Conservation (phyloP, 1,139 yeast species). For the Saccharomyces pastorianus region DNA sequence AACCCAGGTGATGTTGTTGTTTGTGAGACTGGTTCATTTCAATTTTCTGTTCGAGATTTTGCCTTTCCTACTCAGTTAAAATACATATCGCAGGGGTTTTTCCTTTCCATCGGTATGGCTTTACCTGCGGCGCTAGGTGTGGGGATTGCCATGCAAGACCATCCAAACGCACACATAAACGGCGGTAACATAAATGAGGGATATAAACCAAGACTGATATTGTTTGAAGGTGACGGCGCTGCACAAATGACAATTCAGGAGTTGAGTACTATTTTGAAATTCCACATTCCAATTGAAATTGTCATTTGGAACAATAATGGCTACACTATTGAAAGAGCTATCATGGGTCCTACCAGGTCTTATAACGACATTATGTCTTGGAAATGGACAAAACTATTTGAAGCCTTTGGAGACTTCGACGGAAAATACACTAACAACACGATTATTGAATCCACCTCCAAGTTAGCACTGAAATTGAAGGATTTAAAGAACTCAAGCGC, state of each 20-base stretch:
- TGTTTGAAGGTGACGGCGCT: constrained; percentile 84
- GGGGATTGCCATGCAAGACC: constrained; percentile 60
- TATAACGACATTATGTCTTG: constrained; percentile 82
- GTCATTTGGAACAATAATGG: constrained; percentile 75
- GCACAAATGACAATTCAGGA: constrained; percentile 89
- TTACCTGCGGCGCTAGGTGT: constrained; percentile 79
- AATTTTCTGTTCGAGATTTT: constrained; percentile 61
- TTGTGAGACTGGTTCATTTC: constrained; percentile 72
- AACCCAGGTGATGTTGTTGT: constrained; percentile 58
- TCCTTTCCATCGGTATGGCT: constrained; percentile 81
- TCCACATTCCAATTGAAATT: constrained; percentile 53
- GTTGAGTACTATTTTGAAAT: constrained; percentile 57
- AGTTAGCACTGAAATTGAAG: constrained; percentile 13
- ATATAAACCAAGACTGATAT: constrained; percentile 46
- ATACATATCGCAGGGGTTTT: constrained; percentile 58
- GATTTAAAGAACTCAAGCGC: constrained; percentile 12
- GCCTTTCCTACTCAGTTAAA: constrained; percentile 45
- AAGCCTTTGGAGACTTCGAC: constrained; percentile 55
- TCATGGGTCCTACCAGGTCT: constrained; percentile 64
- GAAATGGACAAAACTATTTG: constrained; percentile 65
- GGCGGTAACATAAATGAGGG: constrained; percentile 25
- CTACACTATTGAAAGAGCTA: constrained; percentile 78
- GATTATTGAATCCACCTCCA: constrained; percentile 10
- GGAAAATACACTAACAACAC: constrained; percentile 12
- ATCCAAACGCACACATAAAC: constrained; percentile 19